Evolutionary conservation across 257 asterid genomes (phyloP), one percentile per base, ranked within the genome.

Genomic region (Penstemon newberryi): DNA sequence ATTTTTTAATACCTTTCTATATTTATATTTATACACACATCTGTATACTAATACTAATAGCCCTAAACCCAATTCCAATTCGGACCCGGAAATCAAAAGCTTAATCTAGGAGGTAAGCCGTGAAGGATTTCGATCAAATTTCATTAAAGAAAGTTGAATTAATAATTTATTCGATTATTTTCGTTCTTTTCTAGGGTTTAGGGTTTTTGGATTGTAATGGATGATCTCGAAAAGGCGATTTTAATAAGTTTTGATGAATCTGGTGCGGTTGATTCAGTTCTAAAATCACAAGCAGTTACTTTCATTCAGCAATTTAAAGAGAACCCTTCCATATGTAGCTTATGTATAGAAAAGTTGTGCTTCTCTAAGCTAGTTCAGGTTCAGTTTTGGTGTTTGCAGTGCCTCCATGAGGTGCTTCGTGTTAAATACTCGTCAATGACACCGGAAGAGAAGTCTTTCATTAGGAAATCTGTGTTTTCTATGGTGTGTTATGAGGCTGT

Each of bases 311-410:
- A 89, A 76, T 66, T 87, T 56, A 94, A 91, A 54, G 95, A 84
- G 69, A 77, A 39, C 8, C 87, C 91, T 5, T 84, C 92, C 60
- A 78, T 94, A 63, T 87, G 90, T 73, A 86, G 86, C 68, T 69
- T 91, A 65, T 94, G 98, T 67, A 73, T 94, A 61, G 90, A 91
- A 60, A 87, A 84, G 58, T 67, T 87, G 67, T 84, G 95, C 50
- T 80, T 75, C 53, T 82, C 88, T 2, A 84, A 85, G 69, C 68
- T 83, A 3, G 86, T 84, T 42, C 88, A 91, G 82, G 99, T 94
- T 53, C 96, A 91, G 81, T 94, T 94, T 45, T 94, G 99, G 99
- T 83, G 96, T 69, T 76, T 94, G 68, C 99, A 91, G 81, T 82
- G 93, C 77, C 81, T 94, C 69, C 93, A 86, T 19, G 99, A 89